Conservation (phyloP, 2,329 filamentous ascomycete species). For the Venturia pyrina region DNA sequence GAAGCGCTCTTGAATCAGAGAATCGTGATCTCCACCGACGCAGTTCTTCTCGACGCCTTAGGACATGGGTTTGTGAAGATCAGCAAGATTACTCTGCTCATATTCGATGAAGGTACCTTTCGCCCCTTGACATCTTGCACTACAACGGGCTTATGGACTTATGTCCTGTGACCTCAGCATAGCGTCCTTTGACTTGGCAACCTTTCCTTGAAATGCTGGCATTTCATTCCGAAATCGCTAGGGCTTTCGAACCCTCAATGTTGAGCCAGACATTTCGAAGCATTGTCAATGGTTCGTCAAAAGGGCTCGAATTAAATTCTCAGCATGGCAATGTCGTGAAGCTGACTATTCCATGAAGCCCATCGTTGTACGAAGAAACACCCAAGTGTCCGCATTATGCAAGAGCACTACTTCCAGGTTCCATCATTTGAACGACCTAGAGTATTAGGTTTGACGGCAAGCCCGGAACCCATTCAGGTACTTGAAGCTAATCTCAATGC, state of each 20-base stretch:
- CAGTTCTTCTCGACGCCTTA: constrained; percentile 65
- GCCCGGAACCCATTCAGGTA: constrained; percentile 56
- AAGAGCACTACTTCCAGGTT: constrained; percentile 49
- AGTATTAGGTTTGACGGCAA: constrained; percentile 73
- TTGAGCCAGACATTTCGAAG: too few species aligned
- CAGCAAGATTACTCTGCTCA: constrained; percentile 52
- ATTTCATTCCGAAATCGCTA: too few species aligned
- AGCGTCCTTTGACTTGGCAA: too few species aligned
- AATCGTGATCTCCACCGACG: constrained; percentile 69
- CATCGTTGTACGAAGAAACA: constrained; percentile 62
- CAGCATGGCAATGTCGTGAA: too few species aligned
- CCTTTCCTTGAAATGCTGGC: too few species aligned
- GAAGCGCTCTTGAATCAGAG: constrained; percentile 51
- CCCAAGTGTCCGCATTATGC: constrained; percentile 63
- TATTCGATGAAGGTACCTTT: constrained; percentile 69
- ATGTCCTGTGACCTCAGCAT: too few species aligned
- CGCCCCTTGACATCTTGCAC: constrained; percentile 14
- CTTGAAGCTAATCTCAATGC: constrained; percentile 29
- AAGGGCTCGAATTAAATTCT: too few species aligned
- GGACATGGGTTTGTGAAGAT: constrained; percentile 64
- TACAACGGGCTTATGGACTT: neutral
- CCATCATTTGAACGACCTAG: constrained; percentile 41
- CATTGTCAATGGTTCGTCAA: too few species aligned
- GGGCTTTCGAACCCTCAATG: too few species aligned
- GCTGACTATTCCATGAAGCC: constrained; percentile 35